Base-by-base conservation (phyloP, 768 basidiomycete genomes). In the Boletus pseudopeckii region DNA sequence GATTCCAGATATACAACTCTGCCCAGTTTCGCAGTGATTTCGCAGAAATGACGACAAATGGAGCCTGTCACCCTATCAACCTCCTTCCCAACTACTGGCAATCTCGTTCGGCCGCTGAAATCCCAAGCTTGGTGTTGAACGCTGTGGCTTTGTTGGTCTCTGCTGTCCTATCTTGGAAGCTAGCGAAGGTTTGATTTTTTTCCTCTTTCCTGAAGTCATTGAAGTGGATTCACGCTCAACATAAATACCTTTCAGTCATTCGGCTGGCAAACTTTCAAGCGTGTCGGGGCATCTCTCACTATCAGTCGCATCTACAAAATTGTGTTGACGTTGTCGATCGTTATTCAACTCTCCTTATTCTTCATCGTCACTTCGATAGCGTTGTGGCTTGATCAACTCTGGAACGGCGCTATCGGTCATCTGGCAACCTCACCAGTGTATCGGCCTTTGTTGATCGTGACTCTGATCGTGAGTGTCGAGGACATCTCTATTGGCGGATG, bases 221-320 rank as follows among this genome's bases (percentile, higher is more conserved):
- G 28, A 28, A 8, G 28, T 9, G 28, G 28, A 28, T 28, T 28
- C 28, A 28, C 28, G 28, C 28, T 28, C 28, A 28, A 36, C 14
- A 48, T 8, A 42, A 36, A 14, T 5, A 7, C 39, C 8, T 33
- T 17, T 28, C 6, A 88, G 86, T 63, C 77, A 15, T 92, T 88
- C 66, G 87, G 90, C 41, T 92, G 89, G 89, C 87, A 89, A 69
- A 92, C 89, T 0, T 92, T 91, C 79, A 90, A 90, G 69, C 86
- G 88, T 52, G 82, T 91, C 48, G 89, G 90, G 36, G 28, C 28
- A 28, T 28, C 28, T 28, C 8, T 28, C 28, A 28, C 75, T 11
- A 89, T 92, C 71, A 88, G 86, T 68, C 80, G 83, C 34, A 69
- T 88, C 55, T 92, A 92, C 76, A 87, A 83, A 67, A 72, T 84